Percentiles rank a stretch among this genome's conserved stretches.
Conservation (phyloP, 2,329 filamentous ascomycete genomes). For the Monosporascus sp. region DNA sequence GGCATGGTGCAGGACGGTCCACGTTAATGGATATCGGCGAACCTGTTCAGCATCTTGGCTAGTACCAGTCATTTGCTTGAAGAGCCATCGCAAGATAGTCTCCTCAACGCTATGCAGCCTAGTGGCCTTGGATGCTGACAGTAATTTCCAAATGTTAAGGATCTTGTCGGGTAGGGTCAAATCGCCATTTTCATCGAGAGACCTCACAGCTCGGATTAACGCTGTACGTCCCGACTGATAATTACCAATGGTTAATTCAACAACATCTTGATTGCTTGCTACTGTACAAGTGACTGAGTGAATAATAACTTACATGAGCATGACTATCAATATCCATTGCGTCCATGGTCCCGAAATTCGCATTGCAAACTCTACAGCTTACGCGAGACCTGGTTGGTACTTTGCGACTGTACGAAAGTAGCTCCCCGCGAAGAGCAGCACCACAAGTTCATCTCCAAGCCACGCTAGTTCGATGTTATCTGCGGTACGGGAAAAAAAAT, state of each 20-base stretch:
- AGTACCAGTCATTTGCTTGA: conserved; percentile 53
- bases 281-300: background rate
- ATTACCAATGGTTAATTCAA: background rate
- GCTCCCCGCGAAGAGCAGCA: background rate
- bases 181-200: conserved; percentile 48
- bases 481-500: background rate
- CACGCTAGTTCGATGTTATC: background rate
- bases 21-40: conserved; percentile 51
- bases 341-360: conserved; percentile 8
- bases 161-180: conserved; percentile 42
- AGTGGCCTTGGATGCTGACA: conserved; percentile 37
- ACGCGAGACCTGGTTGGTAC: background rate
- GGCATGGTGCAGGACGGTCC: conserved; percentile 57
- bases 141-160: conserved; percentile 41
- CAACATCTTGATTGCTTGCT: background rate
- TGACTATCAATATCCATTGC: conserved; percentile 22
- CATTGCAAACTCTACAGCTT: conserved; percentile 13
- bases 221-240: conserved; percentile 25
- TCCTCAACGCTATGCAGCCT: conserved; percentile 50
- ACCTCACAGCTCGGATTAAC: conserved; percentile 48
- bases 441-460: background rate
- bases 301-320: conserved; percentile 8
- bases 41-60: conserved; percentile 44
- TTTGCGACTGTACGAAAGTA: background rate
- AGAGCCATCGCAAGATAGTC: conserved; percentile 56